Evolutionary conservation across 192 early-diverging fungal genomes (phyloP).

Genomic region (Mortierella antarctica): DNA sequence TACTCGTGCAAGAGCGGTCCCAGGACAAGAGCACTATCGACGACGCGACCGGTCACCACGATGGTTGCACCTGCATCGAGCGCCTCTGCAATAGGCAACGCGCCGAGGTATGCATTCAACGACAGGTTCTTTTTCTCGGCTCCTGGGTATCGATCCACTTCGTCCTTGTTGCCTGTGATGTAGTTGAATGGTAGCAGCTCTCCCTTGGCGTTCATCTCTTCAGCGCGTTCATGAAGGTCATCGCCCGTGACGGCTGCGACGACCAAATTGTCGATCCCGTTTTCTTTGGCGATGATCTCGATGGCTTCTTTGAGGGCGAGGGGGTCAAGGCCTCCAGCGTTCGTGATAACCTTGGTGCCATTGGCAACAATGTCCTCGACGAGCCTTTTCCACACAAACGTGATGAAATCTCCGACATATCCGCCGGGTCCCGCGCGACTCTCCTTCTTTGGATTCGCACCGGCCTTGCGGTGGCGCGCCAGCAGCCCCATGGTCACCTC

Average conservation of each 20-base stretch:
- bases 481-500: constrained; percentile 79
- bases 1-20: constrained; percentile 73
- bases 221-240: constrained; percentile 57
- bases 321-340: constrained; percentile 74
- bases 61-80: constrained; percentile 68
- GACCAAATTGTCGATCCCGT: constrained; percentile 51
- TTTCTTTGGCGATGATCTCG: constrained; percentile 58
- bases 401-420: constrained; percentile 71
- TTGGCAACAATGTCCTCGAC: constrained; percentile 62
- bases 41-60: constrained; percentile 74
- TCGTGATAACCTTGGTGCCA: constrained; percentile 71
- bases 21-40: constrained; percentile 73
- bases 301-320: constrained; percentile 72
- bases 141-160: constrained; percentile 62
- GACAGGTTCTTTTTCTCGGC: constrained; percentile 64
- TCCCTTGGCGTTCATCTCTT: constrained; percentile 37
- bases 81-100: constrained; percentile 63
- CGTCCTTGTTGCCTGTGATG: constrained; percentile 49
- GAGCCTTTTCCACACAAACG: constrained; percentile 59
- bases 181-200: constrained; percentile 55
- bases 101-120: constrained; percentile 74
- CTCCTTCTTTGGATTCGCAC: constrained; percentile 43
- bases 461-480: constrained; percentile 61
- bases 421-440: constrained; percentile 61
- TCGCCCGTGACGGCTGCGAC: constrained; percentile 75